Conservation (phyloP, 495 filamentous ascomycete species). For the Durotheca rogersii region DNA sequence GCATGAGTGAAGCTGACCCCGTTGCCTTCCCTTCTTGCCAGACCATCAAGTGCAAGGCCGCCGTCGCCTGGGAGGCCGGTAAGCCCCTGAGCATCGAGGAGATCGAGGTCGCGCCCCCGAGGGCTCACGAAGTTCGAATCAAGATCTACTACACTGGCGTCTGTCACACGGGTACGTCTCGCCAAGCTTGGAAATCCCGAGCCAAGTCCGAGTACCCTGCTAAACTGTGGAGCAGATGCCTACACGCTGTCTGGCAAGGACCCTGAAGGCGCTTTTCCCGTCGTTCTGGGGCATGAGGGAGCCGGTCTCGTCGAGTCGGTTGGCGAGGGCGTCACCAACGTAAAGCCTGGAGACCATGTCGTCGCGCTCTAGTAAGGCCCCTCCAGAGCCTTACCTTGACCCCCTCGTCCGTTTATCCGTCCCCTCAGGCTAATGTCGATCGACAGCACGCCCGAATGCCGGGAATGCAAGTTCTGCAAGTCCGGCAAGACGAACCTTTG, state of each 20-base stretch:
- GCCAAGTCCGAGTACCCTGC: constrained; percentile 25
- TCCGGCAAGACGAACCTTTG: constrained; percentile 99
- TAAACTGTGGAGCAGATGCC: constrained; percentile 63
- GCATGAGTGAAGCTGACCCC: constrained; percentile 8
- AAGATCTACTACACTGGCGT: constrained; percentile 96
- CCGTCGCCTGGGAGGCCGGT: constrained; percentile 93
- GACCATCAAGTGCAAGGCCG: constrained; percentile 71
- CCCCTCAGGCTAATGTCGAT: constrained; percentile 9
- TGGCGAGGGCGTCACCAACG: constrained; percentile 90
- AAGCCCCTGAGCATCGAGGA: constrained; percentile 87
- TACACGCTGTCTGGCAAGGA: constrained; percentile 98
- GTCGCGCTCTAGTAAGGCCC: constrained; percentile 90
- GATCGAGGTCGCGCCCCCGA: constrained; percentile 88
- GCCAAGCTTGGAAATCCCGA: constrained; percentile 28
- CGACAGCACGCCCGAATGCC: constrained; percentile 87
- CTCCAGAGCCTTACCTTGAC: constrained; percentile 1
- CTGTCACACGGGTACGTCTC: constrained; percentile 83
- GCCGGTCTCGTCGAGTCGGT: constrained; percentile 96
- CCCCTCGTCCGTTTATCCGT: neutral
- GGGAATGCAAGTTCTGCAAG: constrained; percentile 98
- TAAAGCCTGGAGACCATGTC: constrained; percentile 90
- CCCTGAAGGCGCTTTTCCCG: constrained; percentile 95
- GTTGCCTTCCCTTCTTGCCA: constrained; percentile 21
- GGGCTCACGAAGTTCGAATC: constrained; percentile 93
- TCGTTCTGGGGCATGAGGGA: constrained; percentile 94